Evolutionary conservation across 345 rosid species (phyloP).

Genomic region (Erysimum cheiranthoides): DNA sequence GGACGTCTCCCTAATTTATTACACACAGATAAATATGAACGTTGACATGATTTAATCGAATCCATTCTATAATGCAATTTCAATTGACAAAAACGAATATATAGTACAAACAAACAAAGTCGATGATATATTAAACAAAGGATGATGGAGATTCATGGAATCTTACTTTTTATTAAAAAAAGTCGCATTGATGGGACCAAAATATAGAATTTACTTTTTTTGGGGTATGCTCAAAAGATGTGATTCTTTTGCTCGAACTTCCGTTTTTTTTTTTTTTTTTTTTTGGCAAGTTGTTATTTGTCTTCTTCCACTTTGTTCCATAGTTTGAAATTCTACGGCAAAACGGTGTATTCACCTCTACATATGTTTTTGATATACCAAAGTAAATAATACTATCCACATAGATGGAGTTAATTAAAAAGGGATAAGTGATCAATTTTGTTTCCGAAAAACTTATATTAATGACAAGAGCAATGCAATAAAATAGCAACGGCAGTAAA

Average conservation of each 20-base stretch:
- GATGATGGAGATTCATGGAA: slow-evolving; percentile 43
- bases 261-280: background rate
- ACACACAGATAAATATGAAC: background rate
- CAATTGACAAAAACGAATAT: background rate
- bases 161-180: slow-evolving; percentile 1
- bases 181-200: slow-evolving; percentile 39
- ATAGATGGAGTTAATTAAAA: background rate
- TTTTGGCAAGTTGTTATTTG: slow-evolving; percentile 28
- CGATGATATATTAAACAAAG: slow-evolving; percentile 34
- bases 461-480: background rate
- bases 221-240: slow-evolving; percentile 31
- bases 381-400: background rate
- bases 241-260: slow-evolving; percentile 30
- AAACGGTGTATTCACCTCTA: background rate
- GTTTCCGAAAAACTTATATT: background rate
- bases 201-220: background rate
- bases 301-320: slow-evolving; percentile 35
- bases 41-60: slow-evolving; percentile 14
- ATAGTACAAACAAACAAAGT: slow-evolving; percentile 21
- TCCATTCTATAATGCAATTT: slow-evolving; percentile 14
- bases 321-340: slow-evolving; percentile 1
- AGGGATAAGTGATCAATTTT: background rate
- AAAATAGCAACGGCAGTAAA: background rate
- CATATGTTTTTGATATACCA: background rate
- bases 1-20: background rate